Evolutionary conservation across 2,329 filamentous ascomycete species (phyloP).

Genomic region (Claviceps maximensis): DNA sequence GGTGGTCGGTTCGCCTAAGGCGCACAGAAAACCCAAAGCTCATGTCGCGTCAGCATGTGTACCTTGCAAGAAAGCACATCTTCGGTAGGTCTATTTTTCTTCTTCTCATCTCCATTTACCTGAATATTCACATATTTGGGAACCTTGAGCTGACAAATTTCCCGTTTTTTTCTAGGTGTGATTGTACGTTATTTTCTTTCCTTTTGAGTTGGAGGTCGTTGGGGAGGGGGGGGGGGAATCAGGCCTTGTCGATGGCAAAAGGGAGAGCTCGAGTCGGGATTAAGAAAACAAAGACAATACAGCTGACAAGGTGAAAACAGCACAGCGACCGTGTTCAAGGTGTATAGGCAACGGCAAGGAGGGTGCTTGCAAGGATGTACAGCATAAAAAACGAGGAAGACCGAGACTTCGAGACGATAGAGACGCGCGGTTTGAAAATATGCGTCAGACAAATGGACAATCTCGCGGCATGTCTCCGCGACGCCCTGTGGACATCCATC

Average conservation of each 20-base stretch:
- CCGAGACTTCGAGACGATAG: slow-evolving; percentile 64
- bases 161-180: neutral
- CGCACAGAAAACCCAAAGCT: slow-evolving; percentile 58
- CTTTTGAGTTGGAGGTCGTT: neutral
- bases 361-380: slow-evolving; percentile 68
- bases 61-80: slow-evolving; percentile 73
- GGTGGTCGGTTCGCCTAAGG: slow-evolving; percentile 42
- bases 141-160: neutral
- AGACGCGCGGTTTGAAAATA: slow-evolving; percentile 43
- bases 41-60: slow-evolving; percentile 78
- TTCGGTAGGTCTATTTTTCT: slow-evolving; percentile 37
- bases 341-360: slow-evolving; percentile 69
- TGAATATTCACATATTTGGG: too few species aligned
- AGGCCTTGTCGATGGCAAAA: neutral
- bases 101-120: too few species aligned
- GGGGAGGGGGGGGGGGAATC: too few species aligned
- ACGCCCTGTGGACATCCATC: slow-evolving; percentile 38
- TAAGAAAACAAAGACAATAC: neutral
- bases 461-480: slow-evolving; percentile 32
- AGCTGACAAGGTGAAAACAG: slow-evolving; percentile 31
- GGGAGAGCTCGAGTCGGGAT: neutral
- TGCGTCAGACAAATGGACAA: slow-evolving; percentile 27
- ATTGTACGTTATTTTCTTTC: slow-evolving; percentile 1
- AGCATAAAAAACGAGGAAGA: slow-evolving; percentile 73
- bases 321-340: slow-evolving; percentile 64